phyloP scores from a whole-genome alignment of 1,139 yeast species.

The Yarrowia galli region DNA sequence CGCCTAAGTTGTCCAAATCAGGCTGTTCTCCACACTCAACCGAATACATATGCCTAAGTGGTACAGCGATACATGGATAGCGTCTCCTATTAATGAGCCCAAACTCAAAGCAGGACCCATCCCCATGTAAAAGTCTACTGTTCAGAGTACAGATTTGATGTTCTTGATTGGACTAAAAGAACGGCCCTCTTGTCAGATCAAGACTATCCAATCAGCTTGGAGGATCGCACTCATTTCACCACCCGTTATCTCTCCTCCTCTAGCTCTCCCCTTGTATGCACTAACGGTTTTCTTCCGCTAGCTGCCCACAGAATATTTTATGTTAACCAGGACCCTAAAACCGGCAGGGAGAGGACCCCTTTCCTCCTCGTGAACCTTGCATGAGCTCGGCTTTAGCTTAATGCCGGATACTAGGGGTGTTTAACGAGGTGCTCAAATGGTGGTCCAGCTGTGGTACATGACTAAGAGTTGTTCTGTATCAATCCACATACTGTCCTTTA shows the following conservation, averaged over 20 bases:
- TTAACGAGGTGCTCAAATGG: no score
- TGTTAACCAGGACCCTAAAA: not conserved
- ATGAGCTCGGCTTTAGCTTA: slow-evolving; percentile 16
- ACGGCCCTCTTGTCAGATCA: no score
- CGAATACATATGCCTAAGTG: not conserved
- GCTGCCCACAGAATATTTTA: not conserved
- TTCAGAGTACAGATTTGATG: not conserved
- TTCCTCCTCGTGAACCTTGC: slow-evolving; percentile 29
- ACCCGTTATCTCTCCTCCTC: no score
- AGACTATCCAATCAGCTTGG: no score
- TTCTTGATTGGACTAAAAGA: no score
- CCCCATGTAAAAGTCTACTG: not conserved
- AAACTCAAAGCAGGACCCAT: not conserved
- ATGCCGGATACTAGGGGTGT: no score
- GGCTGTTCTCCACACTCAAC: no score
- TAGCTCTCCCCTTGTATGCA: not conserved
- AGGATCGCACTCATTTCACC: no score
- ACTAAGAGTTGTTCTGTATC: no score
- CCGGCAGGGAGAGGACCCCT: not conserved
- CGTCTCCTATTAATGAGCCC: not conserved
- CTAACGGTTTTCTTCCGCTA: not conserved
- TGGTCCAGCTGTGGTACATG: no score
- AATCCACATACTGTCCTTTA: no score
- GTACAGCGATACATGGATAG: slow-evolving; percentile 2
- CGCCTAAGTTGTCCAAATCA: no score